Evolutionary conservation across 179 eudicot species (phyloP).

Genomic region (Pouteria campechiana): DNA sequence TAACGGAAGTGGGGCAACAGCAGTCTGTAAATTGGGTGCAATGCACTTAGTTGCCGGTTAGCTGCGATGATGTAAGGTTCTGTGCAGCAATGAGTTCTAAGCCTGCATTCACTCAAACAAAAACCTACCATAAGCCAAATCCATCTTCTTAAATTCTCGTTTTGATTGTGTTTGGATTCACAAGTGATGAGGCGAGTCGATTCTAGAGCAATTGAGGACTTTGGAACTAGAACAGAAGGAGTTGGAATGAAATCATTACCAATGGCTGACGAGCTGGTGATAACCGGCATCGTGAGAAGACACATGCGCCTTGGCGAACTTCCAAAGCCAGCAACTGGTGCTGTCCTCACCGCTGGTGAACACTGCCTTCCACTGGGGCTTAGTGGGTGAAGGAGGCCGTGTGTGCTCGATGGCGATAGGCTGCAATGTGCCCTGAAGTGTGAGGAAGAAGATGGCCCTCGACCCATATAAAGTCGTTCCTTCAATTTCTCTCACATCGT

Average conservation of each 20-base stretch:
- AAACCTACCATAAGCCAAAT: background rate
- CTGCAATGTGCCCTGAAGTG: conserved; percentile 19
- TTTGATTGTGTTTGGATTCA: no score
- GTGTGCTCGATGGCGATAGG: conserved; percentile 55
- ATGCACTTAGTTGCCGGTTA: conserved; percentile 48
- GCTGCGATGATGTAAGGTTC: conserved; percentile 75
- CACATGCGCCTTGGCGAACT: conserved; percentile 61
- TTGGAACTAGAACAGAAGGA: background rate
- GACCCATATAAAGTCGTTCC: conserved; percentile 51
- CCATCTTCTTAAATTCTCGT: no score
- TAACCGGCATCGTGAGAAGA: conserved; percentile 51
- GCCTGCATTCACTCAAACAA: conserved; percentile 22
- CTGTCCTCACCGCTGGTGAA: conserved; percentile 25
- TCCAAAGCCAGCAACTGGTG: conserved; percentile 66
- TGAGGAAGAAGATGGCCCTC: conserved; percentile 40
- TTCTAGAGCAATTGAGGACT: no score
- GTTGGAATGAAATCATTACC: conserved; percentile 20
- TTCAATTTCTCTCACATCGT: conserved; percentile 31
- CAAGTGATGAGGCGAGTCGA: no score
- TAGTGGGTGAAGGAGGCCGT: conserved; percentile 29
- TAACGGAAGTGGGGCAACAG: conserved; percentile 67
- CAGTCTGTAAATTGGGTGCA: conserved; percentile 61
- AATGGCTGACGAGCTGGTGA: conserved; percentile 64
- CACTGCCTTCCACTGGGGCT: conserved; percentile 42
- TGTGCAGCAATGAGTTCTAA: conserved; percentile 50